Evolutionary conservation across 768 basidiomycete genomes (phyloP).

Genomic region (Lentinula lateritia): DNA sequence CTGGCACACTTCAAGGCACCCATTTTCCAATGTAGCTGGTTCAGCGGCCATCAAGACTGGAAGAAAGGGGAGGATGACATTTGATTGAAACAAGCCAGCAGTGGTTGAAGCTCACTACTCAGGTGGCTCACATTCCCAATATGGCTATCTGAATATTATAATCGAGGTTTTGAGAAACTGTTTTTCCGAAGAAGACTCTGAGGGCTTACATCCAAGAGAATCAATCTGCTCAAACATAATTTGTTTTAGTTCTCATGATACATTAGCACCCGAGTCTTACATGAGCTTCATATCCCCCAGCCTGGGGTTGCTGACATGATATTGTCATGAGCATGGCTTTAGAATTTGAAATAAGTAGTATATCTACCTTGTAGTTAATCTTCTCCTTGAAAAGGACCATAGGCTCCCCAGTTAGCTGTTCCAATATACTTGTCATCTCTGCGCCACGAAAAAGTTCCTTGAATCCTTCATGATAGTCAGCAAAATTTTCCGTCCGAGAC

Average conservation of each 20-base stretch:
- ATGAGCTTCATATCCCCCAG: slow-evolving; percentile 12
- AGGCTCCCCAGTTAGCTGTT: slow-evolving; percentile 8
- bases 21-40: slow-evolving; percentile 10
- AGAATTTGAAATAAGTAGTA: no score
- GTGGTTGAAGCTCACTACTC: neutral
- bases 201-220: slow-evolving; percentile 8
- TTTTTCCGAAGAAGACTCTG: no score
- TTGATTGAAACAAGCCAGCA: neutral
- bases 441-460: slow-evolving; percentile 8
- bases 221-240: slow-evolving; percentile 5
- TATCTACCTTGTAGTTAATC: slow-evolving; percentile 13
- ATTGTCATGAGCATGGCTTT: neutral
- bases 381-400: slow-evolving; percentile 15
- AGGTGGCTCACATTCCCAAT: slow-evolving; percentile 9
- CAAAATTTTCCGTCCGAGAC: slow-evolving; percentile 11
- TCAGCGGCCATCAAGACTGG: slow-evolving; percentile 11
- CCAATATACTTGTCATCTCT: slow-evolving; percentile 1
- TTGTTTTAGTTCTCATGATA: neutral
- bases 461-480: slow-evolving; percentile 11
- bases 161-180: neutral
- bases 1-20: slow-evolving; percentile 10
- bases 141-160: slow-evolving; percentile 4
- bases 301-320: slow-evolving; percentile 3
- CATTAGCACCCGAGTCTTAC: neutral
- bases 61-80: neutral